Conservation (phyloP, 441 rosid species). For the Eutrema salsugineum region DNA sequence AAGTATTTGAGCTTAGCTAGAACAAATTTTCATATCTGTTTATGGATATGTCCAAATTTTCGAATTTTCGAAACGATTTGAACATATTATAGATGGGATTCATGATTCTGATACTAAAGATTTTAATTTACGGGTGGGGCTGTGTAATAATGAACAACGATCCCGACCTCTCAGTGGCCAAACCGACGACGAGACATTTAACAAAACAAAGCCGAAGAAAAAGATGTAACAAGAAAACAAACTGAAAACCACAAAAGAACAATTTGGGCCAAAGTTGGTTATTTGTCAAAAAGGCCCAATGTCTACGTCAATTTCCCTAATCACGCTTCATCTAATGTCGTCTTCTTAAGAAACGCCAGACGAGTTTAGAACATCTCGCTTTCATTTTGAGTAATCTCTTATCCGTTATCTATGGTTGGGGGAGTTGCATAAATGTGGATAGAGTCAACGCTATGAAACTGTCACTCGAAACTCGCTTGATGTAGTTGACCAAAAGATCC, state of each 20-base stretch:
- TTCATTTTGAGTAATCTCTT: constrained; percentile 18
- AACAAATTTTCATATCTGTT: background rate
- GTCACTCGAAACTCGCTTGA: background rate
- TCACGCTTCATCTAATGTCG: constrained; percentile 12
- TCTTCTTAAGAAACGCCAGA: constrained; percentile 20
- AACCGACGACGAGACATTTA: constrained; percentile 1
- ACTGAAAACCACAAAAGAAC: background rate
- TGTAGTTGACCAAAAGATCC: constrained; percentile 2
- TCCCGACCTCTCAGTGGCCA: constrained; percentile 12
- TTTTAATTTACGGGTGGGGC: background rate
- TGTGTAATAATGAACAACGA: background rate
- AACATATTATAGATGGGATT: background rate
- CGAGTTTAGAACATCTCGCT: constrained; percentile 9
- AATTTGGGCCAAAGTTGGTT: constrained; percentile 25
- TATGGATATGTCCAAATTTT: background rate
- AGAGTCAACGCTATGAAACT: constrained; percentile 8
- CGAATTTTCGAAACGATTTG: background rate
- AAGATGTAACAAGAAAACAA: constrained; percentile 12
- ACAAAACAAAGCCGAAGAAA: background rate
- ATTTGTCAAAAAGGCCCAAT: constrained; percentile 26
- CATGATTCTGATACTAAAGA: background rate
- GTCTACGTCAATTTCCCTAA: constrained; percentile 18
- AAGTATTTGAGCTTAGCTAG: background rate
- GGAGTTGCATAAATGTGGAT: constrained; percentile 9
- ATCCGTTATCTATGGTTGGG: constrained; percentile 19